phyloP scores from a whole-genome alignment of 495 filamentous ascomycete species.

The Penicillium diatomitis region DNA sequence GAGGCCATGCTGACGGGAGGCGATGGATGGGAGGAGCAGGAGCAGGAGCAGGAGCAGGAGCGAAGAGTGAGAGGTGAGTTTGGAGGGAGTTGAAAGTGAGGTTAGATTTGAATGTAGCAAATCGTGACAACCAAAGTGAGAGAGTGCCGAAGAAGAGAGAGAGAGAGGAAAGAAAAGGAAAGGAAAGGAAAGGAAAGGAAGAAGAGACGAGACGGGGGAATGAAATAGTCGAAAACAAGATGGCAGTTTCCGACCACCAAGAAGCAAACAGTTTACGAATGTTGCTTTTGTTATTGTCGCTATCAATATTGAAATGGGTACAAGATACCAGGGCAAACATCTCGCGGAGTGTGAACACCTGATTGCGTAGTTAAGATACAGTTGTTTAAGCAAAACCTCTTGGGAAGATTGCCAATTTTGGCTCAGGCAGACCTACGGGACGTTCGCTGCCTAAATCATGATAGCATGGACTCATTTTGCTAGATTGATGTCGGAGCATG shows the following conservation, averaged over 20 bases:
- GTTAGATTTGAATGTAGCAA: background rate
- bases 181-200: background rate
- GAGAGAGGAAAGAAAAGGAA: background rate
- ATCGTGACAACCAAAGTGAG: background rate
- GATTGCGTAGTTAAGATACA: too few species aligned
- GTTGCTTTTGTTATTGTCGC: too few species aligned
- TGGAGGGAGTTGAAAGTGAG: too few species aligned
- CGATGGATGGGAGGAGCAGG: too few species aligned
- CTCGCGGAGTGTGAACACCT: too few species aligned
- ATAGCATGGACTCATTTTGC: background rate
- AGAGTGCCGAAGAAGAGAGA: background rate
- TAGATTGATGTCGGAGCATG: background rate
- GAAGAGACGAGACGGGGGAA: background rate
- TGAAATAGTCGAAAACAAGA: background rate
- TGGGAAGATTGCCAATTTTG: too few species aligned
- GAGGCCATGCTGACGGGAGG: too few species aligned
- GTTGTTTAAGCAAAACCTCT: too few species aligned
- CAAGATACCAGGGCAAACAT: background rate
- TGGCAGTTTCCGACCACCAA: background rate
- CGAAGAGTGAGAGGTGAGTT: too few species aligned
- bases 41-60: too few species aligned
- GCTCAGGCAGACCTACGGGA: too few species aligned
- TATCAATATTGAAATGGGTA: background rate
- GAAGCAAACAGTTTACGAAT: background rate
- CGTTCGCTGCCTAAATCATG: too few species aligned